Evolutionary conservation across 1,284 basidiomycete species (phyloP).

Genomic region (Apiotrichum montevideense): DNA sequence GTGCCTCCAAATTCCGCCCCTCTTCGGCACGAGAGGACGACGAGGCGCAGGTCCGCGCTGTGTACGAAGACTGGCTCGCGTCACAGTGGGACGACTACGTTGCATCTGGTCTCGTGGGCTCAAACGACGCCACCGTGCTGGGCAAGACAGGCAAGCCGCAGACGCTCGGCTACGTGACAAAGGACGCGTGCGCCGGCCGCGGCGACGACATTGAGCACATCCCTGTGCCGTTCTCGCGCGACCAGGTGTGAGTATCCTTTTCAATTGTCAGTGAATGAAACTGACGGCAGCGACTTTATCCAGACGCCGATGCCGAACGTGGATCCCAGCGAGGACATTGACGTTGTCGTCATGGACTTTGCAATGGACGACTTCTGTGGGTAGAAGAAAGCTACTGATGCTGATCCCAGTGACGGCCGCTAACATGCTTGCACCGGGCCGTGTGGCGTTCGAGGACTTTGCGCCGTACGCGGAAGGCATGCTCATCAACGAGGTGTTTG

Average conservation of each 20-base stretch:
- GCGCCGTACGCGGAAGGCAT: constrained; percentile 38
- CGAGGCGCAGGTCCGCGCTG: constrained; percentile 17
- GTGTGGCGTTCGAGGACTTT: constrained; percentile 27
- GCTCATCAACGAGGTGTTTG: constrained; percentile 38
- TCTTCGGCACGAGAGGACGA: constrained; percentile 21
- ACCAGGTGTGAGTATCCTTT: constrained; percentile 11
- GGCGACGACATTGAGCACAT: constrained; percentile 47
- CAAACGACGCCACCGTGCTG: background rate
- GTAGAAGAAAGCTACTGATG: constrained; percentile 3
- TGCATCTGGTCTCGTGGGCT: background rate
- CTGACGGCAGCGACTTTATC: constrained; percentile 35
- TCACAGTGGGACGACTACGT: constrained; percentile 26
- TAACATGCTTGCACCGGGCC: constrained; percentile 30
- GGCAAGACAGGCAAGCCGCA: constrained; percentile 13
- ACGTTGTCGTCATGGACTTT: constrained; percentile 46
- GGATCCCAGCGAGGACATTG: constrained; percentile 30
- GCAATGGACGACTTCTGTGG: constrained; percentile 43
- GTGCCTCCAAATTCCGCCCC: constrained; percentile 32
- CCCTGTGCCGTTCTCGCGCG: constrained; percentile 21
- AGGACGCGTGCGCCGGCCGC: constrained; percentile 35
- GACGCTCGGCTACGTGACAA: constrained; percentile 43
- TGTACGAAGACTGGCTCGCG: constrained; percentile 26
- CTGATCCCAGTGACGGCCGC: constrained; percentile 33
- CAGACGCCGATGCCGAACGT: constrained; percentile 35
- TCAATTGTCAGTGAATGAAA: background rate